Evolutionary conservation across 169 alveolate species (phyloP).

Genomic region (Plasmodium fragile): DNA sequence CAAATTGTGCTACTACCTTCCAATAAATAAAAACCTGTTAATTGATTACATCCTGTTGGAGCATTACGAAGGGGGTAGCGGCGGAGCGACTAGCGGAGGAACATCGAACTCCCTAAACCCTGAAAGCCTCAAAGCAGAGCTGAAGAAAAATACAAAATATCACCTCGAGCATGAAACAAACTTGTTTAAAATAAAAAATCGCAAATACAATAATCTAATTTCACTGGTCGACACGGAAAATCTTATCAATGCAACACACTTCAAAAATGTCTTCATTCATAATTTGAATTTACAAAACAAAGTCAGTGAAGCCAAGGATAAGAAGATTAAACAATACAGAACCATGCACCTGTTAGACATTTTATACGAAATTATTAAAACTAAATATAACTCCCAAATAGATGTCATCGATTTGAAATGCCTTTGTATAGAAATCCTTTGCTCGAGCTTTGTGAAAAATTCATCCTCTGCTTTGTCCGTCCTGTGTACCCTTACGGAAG

Average conservation of each 20-base stretch:
- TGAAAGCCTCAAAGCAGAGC: background rate
- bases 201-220: constrained; percentile 30
- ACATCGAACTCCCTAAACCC: background rate
- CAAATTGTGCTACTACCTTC: constrained; percentile 68
- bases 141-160: background rate
- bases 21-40: constrained; percentile 58
- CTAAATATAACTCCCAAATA: constrained; percentile 38
- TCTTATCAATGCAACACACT: constrained; percentile 4
- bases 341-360: constrained; percentile 66
- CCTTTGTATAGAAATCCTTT: constrained; percentile 55
- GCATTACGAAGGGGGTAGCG: constrained; percentile 25
- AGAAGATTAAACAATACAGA: constrained; percentile 24
- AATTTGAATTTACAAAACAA: constrained; percentile 24
- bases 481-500: constrained; percentile 38
- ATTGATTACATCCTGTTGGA: constrained; percentile 67
- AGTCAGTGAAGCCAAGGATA: constrained; percentile 11
- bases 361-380: constrained; percentile 48
- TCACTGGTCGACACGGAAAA: constrained; percentile 62
- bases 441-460: constrained; percentile 72
- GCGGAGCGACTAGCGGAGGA: background rate
- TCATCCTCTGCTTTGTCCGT: constrained; percentile 74
- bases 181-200: constrained; percentile 29
- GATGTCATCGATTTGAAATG: constrained; percentile 69
- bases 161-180: constrained; percentile 5
- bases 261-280: constrained; percentile 66